Conservation (phyloP, 345 rosid genomes). For the Luvunga scandens region DNA sequence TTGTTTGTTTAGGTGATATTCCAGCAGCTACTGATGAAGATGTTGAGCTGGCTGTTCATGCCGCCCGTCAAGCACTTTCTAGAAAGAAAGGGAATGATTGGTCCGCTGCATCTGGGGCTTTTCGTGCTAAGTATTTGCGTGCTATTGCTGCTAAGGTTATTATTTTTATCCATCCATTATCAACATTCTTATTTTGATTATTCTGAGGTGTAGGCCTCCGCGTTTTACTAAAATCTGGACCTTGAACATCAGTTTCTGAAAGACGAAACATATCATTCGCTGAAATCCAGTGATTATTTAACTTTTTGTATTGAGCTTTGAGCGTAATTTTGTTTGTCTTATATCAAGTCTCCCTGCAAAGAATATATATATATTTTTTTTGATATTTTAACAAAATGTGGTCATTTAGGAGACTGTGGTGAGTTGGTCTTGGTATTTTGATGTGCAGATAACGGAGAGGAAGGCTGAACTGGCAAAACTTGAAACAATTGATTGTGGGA, state of each 20-base stretch:
- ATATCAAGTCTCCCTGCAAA: not conserved
- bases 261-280: no score
- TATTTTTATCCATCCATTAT: not conserved
- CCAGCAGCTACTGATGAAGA: constrained; percentile 96
- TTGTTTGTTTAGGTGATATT: constrained; percentile 60
- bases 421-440: constrained; percentile 6
- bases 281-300: not conserved
- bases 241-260: no score
- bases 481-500: constrained; percentile 87
- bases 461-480: constrained; percentile 76
- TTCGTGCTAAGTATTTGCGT: constrained; percentile 86
- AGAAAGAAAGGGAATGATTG: constrained; percentile 80
- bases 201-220: no score
- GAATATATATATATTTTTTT: not conserved
- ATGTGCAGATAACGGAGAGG: constrained; percentile 70
- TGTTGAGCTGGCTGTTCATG: constrained; percentile 85
- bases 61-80: constrained; percentile 71
- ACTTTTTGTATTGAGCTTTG: not conserved
- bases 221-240: no score
- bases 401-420: not conserved
- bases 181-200: no score
- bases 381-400: not conserved
- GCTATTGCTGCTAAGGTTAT: constrained; percentile 96
- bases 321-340: not conserved
- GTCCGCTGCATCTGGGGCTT: constrained; percentile 74